Evolutionary conservation across 2,329 filamentous ascomycete species (phyloP), one percentile per base, ranked within the genome.

Genomic region (Tolypocladium ovalisporum): DNA sequence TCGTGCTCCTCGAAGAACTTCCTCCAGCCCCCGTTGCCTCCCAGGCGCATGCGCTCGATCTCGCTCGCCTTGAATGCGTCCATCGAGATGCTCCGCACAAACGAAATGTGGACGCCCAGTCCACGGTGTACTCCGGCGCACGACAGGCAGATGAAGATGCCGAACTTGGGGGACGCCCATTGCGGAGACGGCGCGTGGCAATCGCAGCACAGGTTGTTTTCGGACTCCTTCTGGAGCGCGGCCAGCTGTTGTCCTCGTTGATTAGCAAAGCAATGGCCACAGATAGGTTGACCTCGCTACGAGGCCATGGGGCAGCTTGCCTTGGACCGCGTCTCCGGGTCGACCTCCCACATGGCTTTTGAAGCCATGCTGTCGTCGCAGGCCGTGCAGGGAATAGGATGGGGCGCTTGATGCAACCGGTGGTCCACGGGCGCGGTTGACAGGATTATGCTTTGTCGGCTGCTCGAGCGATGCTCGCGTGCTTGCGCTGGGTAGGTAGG

Each of bases 111-210:
- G 39, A 99, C 94, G 60, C 94, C 94, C 35, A 99, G 84, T 3
- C 91, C 91, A 62, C 94, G 88, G 76, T 99, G 94, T 56, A 94
- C 89, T 65, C 94, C 94, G 37, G 92, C 93, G 78, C 94, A 99
- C 62, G 88, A 90, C 55, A 99, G 85, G 75, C 94, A 99, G 80
- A 99, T 97, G 78, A 99, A 99, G 73, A 96, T 90, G 69, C 93
- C 93, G 71, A 99, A 96, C 75, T 99, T 99, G 62, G 94, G 94
- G 40, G 91, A 81, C 65, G 94, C 93, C 94, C 94, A 99, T 87
- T 99, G 94, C 61, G 94, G 94, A 66, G 90, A 95, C 27, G 94
- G 93, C 51, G 94, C 93, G 70, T 86, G 86, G 79, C 94, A 99
- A 76, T 99, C 94, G 77, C 92, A 93, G 78, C 94, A 99, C 66